phyloP scores from a whole-genome alignment of 2,329 filamentous ascomycete species.

The Ramularia endophylla region DNA sequence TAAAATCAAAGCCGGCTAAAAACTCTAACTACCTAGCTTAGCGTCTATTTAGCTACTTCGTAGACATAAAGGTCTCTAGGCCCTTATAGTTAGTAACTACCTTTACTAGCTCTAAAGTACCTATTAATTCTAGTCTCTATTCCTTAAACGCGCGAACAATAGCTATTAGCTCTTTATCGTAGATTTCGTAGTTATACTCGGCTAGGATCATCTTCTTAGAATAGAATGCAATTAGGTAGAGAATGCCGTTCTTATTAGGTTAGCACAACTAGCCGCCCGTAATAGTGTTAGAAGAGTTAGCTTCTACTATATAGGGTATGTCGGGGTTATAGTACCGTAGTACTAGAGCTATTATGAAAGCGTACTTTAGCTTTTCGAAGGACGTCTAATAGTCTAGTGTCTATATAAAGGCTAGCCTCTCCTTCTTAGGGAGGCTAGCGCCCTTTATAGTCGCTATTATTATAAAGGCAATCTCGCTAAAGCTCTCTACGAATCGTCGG shows the following conservation, averaged over 20 bases:
- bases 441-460: neutral
- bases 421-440: neutral
- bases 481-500: neutral
- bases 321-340: conserved; percentile 1
- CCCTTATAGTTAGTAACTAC: neutral
- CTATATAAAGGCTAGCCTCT: neutral
- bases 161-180: conserved; percentile 1
- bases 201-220: neutral
- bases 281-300: conserved; percentile 1
- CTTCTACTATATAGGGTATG: neutral
- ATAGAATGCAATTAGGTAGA: neutral
- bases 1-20: neutral
- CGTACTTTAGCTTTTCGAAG: neutral
- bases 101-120: too few relatives aligned
- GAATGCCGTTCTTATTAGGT: too few relatives aligned
- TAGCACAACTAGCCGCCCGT: too few relatives aligned
- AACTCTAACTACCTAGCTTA: neutral
- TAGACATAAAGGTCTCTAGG: neutral
- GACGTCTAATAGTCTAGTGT: neutral
- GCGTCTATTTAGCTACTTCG: neutral
- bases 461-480: neutral
- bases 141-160: neutral
- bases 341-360: neutral
- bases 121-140: too few relatives aligned
- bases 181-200: neutral